Base-by-base conservation (phyloP, 2,329 filamentous ascomycete species). In the Macrophomina pseudophaseolina region DNA sequence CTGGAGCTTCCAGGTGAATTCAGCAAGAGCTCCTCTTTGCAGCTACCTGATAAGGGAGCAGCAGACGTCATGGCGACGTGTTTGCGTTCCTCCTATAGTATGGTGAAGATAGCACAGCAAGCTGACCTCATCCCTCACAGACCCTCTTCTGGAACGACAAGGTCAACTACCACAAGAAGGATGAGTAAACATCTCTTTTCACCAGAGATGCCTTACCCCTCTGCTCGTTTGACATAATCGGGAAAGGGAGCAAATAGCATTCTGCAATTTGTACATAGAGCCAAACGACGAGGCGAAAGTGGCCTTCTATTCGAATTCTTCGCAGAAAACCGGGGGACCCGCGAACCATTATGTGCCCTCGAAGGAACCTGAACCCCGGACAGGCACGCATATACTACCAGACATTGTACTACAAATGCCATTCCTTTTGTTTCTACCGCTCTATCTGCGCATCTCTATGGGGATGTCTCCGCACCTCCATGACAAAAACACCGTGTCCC, bases 101-200 rank as follows among this genome's bases (percentile, higher is more conserved):
- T 14, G 44, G 28, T 38, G 16, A 58, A 12, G 11, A 42, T 6
- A 44, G 35, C 33, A 54, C 16, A 30, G 18, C n/a, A 44, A 38
- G 23, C 56, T 66, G 32, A 65, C 38, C 7, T 8, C 28, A 33
- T 23, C 8, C 16, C 8, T 35, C 49, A 42, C 54, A 84, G 83
- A 84, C 83, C 64, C 74, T 81, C 51, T 85, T 85, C 91, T 99
- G 95, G 95, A 98, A 98, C 83, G 85, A 90, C 72, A 87, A 85
- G 68, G 93, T 97, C 85, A 98, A 98, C 89, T 94, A 97, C 86
- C 93, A 98, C 89, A 93, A 97, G 86, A 91, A 91, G 85, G 90
- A 60, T 40, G 56, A 96, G 85, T 93, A 77, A 66, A 42, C 18
- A 23, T 54, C 44, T 33, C 58, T 16, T 16, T 35, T 46, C 1